These are phyloP conservation scores for Tulasnella sp. DNA, from an alignment of 768 basidiomycete species.

Conservation along the genomic window DNA sequence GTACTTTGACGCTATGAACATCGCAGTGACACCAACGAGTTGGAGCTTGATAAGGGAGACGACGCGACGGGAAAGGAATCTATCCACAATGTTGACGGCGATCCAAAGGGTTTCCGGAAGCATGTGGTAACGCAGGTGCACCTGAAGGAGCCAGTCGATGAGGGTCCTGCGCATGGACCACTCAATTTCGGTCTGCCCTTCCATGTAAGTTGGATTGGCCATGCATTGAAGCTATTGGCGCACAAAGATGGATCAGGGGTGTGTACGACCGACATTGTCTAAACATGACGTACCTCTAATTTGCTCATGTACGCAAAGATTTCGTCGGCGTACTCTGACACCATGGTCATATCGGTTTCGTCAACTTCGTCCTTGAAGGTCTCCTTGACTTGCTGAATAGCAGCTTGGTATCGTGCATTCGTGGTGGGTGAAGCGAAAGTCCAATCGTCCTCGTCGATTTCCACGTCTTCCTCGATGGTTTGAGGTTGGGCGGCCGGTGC, in stretches of 20 bases:
- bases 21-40: slow-evolving; percentile 94
- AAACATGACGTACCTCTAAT: slow-evolving; percentile 60
- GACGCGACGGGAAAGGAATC: slow-evolving; percentile 79
- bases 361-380: slow-evolving; percentile 62
- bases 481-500: slow-evolving; percentile 25
- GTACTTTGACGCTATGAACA: slow-evolving; percentile 99
- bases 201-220: slow-evolving; percentile 92
- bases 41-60: slow-evolving; percentile 86
- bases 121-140: slow-evolving; percentile 98
- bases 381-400: slow-evolving; percentile 53
- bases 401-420: slow-evolving; percentile 42
- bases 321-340: slow-evolving; percentile 96
- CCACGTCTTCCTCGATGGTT: slow-evolving; percentile 43
- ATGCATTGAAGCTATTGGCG: slow-evolving; percentile 52
- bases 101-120: slow-evolving; percentile 99
- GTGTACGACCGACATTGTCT: not conserved
- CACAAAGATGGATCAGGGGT: slow-evolving; percentile 23
- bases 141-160: slow-evolving; percentile 96
- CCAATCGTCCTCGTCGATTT: slow-evolving; percentile 20
- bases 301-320: slow-evolving; percentile 95
- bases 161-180: slow-evolving; percentile 93
- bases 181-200: slow-evolving; percentile 76
- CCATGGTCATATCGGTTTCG: slow-evolving; percentile 84
- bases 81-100: slow-evolving; percentile 91
- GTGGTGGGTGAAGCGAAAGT: slow-evolving; percentile 22